Percentiles rank a stretch among this genome's conserved stretches.
phyloP scores from a whole-genome alignment of 164 flowering plant species.

The Chloranthus sessilifolius region DNA sequence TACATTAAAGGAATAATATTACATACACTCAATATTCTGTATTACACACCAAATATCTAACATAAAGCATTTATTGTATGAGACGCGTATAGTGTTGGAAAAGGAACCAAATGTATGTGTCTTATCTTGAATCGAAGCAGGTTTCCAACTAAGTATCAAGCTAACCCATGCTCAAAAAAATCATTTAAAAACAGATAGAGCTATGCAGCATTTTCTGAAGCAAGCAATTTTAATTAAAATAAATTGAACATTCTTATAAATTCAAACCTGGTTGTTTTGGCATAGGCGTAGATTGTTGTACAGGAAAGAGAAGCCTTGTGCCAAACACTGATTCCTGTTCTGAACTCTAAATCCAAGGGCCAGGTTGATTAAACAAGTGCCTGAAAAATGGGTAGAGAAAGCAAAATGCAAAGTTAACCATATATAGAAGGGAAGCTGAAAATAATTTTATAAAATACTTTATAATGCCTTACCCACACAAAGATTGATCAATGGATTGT shows the following conservation, averaged over 20 bases:
- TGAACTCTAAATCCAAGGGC: conserved; percentile 77
- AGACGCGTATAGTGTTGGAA: too few relatives aligned
- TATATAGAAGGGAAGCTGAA: neutral
- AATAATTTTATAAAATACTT: neutral
- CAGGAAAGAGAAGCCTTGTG: conserved; percentile 83
- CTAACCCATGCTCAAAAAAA: too few relatives aligned
- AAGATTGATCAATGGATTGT: conserved; percentile 73
- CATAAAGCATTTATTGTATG: too few relatives aligned
- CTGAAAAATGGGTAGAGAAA: conserved; percentile 24
- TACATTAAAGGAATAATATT: too few relatives aligned
- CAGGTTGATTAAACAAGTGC: conserved; percentile 75
- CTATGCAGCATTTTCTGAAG: too few relatives aligned
- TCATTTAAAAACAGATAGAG: too few relatives aligned
- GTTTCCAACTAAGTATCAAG: too few relatives aligned
- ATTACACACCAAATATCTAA: too few relatives aligned
- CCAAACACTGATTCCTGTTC: conserved; percentile 66
- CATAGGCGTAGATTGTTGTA: conserved; percentile 55
- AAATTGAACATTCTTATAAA: neutral
- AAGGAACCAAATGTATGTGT: too few relatives aligned
- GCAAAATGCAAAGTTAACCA: neutral
- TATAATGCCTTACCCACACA: conserved; percentile 75
- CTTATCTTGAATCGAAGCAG: too few relatives aligned
- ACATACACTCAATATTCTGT: too few relatives aligned
- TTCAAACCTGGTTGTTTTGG: conserved; percentile 59
- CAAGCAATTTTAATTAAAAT: neutral